A percentile compares a stretch with the other conserved stretches of the same genome.
Conservation (phyloP, 2,329 filamentous ascomycete species). For the Epichloe festucae region DNA sequence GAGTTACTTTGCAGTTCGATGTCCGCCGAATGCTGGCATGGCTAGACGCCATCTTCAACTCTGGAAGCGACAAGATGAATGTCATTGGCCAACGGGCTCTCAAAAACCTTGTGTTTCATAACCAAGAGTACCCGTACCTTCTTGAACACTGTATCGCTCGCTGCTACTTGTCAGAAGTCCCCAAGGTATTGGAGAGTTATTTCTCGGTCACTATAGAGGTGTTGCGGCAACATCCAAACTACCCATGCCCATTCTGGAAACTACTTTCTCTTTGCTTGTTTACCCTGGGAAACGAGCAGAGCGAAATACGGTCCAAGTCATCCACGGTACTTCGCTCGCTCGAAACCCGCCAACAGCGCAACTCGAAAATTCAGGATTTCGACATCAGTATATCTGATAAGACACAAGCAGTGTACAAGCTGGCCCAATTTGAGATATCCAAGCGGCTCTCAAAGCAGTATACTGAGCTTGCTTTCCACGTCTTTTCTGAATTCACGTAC, state of each 20-base stretch:
- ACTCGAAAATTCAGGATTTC: constrained; percentile 88
- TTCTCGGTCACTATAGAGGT: constrained; percentile 87
- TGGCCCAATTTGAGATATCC: constrained; percentile 93
- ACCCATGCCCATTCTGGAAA: constrained; percentile 80
- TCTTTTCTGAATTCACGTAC: constrained; percentile 89
- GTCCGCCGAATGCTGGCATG: constrained; percentile 84
- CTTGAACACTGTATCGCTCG: constrained; percentile 82
- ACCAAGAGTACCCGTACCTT: constrained; percentile 73
- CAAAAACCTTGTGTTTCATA: constrained; percentile 81
- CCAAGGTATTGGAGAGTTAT: constrained; percentile 86
- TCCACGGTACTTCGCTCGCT: constrained; percentile 66
- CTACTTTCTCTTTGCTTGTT: constrained; percentile 79
- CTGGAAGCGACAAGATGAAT: constrained; percentile 82
- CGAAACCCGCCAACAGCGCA: constrained; percentile 65
- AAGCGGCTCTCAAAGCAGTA: constrained; percentile 81
- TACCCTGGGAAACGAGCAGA: constrained; percentile 83
- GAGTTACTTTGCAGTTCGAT: constrained; percentile 81
- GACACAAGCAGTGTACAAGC: constrained; percentile 94
- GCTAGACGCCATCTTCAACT: constrained; percentile 91
- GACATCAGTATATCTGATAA: constrained; percentile 98
- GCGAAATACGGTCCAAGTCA: constrained; percentile 78
- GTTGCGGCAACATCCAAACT: constrained; percentile 68
- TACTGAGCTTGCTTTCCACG: constrained; percentile 75
- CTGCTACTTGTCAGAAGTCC: constrained; percentile 71
- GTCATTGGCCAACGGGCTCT: constrained; percentile 77